Evolutionary conservation across 1,284 basidiomycete species (phyloP).

Genomic region (Irpex sp.): DNA sequence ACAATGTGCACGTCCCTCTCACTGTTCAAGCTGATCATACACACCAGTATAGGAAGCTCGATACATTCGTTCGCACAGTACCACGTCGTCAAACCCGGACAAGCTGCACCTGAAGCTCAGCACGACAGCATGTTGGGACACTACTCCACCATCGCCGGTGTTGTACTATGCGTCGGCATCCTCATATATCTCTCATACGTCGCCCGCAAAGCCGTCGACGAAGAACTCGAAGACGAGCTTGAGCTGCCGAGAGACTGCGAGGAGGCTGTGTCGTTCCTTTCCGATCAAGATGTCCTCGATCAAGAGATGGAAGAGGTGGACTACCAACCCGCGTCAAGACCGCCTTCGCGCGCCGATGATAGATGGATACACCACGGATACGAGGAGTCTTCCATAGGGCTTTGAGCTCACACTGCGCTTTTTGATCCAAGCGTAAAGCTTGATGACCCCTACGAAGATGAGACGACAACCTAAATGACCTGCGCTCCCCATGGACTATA

Average conservation of each 20-base stretch:
- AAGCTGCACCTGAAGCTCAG: conserved; percentile 41
- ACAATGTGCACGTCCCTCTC: conserved; percentile 84
- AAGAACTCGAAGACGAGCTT: conserved; percentile 69
- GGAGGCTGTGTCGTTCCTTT: conserved; percentile 45
- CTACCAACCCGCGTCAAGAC: conserved; percentile 14
- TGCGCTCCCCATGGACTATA: neutral
- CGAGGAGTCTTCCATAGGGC: conserved; percentile 27
- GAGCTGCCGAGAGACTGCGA: conserved; percentile 35
- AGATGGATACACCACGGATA: conserved; percentile 21
- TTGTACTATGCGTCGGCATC: conserved; percentile 79
- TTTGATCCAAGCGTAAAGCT: neutral
- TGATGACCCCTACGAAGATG: neutral
- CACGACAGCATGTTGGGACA: conserved; percentile 61
- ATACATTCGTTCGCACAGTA: conserved; percentile 86
- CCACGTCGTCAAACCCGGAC: conserved; percentile 47
- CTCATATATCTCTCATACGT: conserved; percentile 85
- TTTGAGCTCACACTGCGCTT: conserved; percentile 10
- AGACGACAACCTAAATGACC: neutral
- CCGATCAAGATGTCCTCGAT: conserved; percentile 44
- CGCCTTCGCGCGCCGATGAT: conserved; percentile 10
- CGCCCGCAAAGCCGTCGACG: conserved; percentile 85
- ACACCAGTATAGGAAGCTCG: conserved; percentile 84
- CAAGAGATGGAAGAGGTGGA: conserved; percentile 42
- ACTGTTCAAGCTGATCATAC: conserved; percentile 88
- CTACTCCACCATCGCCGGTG: conserved; percentile 76